Evolutionary conservation across 164 flowering plant genomes (phyloP), one percentile per base, ranked within the genome.

Genomic region (Annona cherimola): DNA sequence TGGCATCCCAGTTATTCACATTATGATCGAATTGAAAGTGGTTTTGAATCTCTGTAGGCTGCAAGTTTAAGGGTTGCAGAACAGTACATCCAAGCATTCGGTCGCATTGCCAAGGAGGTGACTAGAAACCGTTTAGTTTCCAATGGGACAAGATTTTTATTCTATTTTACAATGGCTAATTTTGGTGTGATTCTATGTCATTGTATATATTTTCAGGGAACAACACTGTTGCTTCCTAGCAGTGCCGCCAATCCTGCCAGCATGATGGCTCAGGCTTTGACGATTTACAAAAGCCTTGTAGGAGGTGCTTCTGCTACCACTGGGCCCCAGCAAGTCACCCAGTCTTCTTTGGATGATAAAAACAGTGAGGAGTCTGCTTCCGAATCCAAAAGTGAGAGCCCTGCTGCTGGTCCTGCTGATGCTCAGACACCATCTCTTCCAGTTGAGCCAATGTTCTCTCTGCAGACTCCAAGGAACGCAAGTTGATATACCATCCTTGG

Each of bases 31-130:
- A 41, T 64, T 73, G 39, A 66, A 55, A 45, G 39, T 69, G 3
- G 8, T 78, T 19, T 20, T 67, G 69, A 43, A n/a, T 72, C 76
- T 63, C 74, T 79, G 79, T 87, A 95, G 98, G 98, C 98, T 5
- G 98, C 96, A 11, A 88, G 95, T 79, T 81, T 95, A 74, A 89
- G 84, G 76, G 68, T 95, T 57, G 96, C 98, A 11, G 93, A 90
- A 81, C 93, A 89, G 66, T 93, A 95, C 69, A 81, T 91, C 7
- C 83, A 90, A 35, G 96, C 99, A 65, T 95, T 91, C 40, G 57
- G 92, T 61, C 85, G 82, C n/a, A 81, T 93, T 64, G 99, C 99
- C 43, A 88, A 89, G 76, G 83, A 91, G 96, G 98, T 94, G 74
- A 75, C 16, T 63, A 61, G 18, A 9, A 50, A 59, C 45, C 35